A percentile compares a stretch with the other conserved stretches of the same genome.
These are phyloP conservation scores for Blastobotrys raffinosifermentans DNA, from an alignment of 1,139 yeast species.

Conservation along the genomic window DNA sequence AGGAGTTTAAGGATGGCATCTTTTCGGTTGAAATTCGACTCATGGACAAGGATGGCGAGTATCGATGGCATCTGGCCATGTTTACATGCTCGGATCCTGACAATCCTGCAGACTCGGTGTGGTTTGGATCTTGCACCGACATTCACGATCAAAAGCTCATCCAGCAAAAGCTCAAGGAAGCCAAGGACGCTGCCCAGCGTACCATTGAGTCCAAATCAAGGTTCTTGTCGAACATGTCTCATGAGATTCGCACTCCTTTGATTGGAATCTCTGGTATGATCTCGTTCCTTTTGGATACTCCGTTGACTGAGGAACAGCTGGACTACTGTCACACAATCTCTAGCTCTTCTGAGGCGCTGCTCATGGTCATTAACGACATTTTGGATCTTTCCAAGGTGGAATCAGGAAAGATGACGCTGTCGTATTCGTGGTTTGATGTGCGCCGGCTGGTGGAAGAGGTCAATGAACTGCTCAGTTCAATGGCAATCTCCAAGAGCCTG, in stretches of 20 bases:
- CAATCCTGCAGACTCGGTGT: constrained; percentile 17
- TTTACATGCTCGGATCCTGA: constrained; percentile 24
- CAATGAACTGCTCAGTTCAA: constrained; percentile 68
- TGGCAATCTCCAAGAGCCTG: constrained; percentile 69
- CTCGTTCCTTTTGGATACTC: constrained; percentile 80
- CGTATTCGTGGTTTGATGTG: constrained; percentile 66
- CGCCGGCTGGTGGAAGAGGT: constrained; percentile 78
- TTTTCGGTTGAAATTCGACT: constrained; percentile 27
- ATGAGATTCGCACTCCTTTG: constrained; percentile 84
- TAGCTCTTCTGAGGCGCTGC: constrained; percentile 66
- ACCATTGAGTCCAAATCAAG: constrained; percentile 91
- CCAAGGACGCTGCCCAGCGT: constrained; percentile 82
- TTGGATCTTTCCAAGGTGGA: constrained; percentile 78
- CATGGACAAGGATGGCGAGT: constrained; percentile 24
- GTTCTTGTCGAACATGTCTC: constrained; percentile 86
- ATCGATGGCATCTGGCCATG: constrained; percentile 30
- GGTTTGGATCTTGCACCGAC: constrained; percentile 35
- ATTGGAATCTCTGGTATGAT: constrained; percentile 95
- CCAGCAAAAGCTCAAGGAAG: constrained; percentile 68
- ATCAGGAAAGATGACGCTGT: constrained; percentile 79
- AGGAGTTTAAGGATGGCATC: constrained; percentile 13
- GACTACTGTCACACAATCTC: constrained; percentile 80
- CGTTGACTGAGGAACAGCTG: constrained; percentile 69
- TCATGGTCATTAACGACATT: constrained; percentile 76
- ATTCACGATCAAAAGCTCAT: constrained; percentile 33